Base-by-base conservation (phyloP, 805 yeast genomes). In the Ogataea nakhonphanomensis region DNA sequence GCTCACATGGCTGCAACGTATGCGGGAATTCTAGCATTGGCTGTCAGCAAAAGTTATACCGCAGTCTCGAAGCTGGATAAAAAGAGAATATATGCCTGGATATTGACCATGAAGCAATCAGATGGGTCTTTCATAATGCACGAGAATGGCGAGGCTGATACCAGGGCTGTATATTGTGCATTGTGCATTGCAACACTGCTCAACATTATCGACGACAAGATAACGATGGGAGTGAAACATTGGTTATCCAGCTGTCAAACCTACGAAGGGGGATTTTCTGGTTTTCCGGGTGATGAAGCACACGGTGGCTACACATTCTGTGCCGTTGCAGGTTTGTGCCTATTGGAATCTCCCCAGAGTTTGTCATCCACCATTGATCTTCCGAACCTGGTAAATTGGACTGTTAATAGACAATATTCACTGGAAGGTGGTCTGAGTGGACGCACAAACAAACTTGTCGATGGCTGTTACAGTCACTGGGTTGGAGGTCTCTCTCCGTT, bases 221-320 rank as follows among this genome's bases (percentile, higher is more conserved):
- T 93, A 7, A 48, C 64, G 0, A 65, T 63, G 11, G 76, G 75
- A 5, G 71, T 79, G 0, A 66, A 68, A 2, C 74, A 73, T 10
- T 91, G 89, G 81, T 50, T 93, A 10, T 51, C 63, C 0, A 49
- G 58, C 9, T 88, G 96, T 52, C 99, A 93, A 61, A 85, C 91
- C 0, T 90, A 74, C 57, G 99, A 95, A 64, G 99, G 99, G 17
- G 99, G 99, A 0, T 85, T 91, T 64, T 88, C 90, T 1, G 96
- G 95, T 1, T 69, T 71, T 14, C 93, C 95, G 0, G 70, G 73
- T 5, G 83, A 78, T 44, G 99, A 93, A 61, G 97, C 98, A 0
- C 99, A 93, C 58, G 99, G 97, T 2, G 99, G 99, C 1, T 95
- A 93, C 59, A 79, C 98, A 0, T 93, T 78, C 60, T 93, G 99